These are phyloP conservation scores for Prunus campanulata DNA, from an alignment of 306 rosid species.

Conservation along the genomic window DNA sequence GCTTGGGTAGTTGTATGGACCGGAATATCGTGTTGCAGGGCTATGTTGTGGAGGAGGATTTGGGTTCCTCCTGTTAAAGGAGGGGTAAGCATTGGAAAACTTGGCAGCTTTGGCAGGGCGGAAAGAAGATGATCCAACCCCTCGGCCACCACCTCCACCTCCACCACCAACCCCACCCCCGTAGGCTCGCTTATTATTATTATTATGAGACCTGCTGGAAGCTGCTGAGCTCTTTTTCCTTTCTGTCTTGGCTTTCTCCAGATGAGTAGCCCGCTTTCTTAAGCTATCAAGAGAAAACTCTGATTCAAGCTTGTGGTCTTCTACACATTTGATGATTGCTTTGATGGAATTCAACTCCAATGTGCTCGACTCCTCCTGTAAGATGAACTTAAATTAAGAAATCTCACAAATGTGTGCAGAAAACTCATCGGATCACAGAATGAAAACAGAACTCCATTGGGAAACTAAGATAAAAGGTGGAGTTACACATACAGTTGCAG, in stretches of 20 bases:
- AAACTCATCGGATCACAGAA: not conserved
- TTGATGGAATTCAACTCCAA: slow-evolving; percentile 57
- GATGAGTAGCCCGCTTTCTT: slow-evolving; percentile 47
- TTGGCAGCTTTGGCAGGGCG: slow-evolving; percentile 63
- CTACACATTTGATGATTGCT: slow-evolving; percentile 73
- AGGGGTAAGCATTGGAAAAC: slow-evolving; percentile 36
- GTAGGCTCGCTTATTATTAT: slow-evolving; percentile 54
- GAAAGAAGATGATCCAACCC: slow-evolving; percentile 38
- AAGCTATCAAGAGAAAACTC: slow-evolving; percentile 55
- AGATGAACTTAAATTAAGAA: slow-evolving; percentile 23
- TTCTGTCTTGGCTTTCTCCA: slow-evolving; percentile 63
- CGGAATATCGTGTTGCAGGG: slow-evolving; percentile 57
- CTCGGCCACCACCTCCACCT: slow-evolving; percentile 39
- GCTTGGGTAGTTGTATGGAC: slow-evolving; percentile 46
- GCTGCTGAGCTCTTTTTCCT: slow-evolving; percentile 52
- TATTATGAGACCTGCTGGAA: slow-evolving; percentile 45
- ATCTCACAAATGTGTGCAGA: slow-evolving; percentile 6
- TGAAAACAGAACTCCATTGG: not conserved
- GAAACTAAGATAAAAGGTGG: slow-evolving; percentile 13
- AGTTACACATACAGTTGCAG: slow-evolving; percentile 46
- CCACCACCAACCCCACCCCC: slow-evolving; percentile 3
- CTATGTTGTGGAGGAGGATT: slow-evolving; percentile 59
- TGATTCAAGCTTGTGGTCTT: slow-evolving; percentile 81
- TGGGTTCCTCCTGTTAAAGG: slow-evolving; percentile 53
- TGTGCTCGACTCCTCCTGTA: slow-evolving; percentile 65